Evolutionary conservation across 129 eudicot genomes (phyloP).

Genomic region (Daucus carota): DH1_v3.0 NC_030382.2:52844001-52844500

Average conservation of each 20-base stretch:
- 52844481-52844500: too few species aligned
- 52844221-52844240: not conserved
- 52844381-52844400: too few species aligned
- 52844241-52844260: not conserved
- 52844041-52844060: not conserved
- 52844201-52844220: not conserved
- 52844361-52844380: too few species aligned
- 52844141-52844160: not conserved
- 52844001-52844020: not conserved
- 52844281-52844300: not conserved
- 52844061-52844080: too few species aligned
- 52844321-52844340: not conserved
- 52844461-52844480: too few species aligned
- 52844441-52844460: too few species aligned
- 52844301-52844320: too few species aligned
- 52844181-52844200: not conserved
- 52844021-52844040: not conserved
- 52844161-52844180: not conserved
- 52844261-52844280: not conserved
- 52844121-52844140: not conserved
- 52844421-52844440: too few species aligned
- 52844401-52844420: too few species aligned
- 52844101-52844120: not conserved
- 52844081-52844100: not conserved
- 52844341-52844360: too few species aligned